Base-by-base conservation (phyloP, 345 rosid species). In the Hibiscus tridactylites region DNA sequence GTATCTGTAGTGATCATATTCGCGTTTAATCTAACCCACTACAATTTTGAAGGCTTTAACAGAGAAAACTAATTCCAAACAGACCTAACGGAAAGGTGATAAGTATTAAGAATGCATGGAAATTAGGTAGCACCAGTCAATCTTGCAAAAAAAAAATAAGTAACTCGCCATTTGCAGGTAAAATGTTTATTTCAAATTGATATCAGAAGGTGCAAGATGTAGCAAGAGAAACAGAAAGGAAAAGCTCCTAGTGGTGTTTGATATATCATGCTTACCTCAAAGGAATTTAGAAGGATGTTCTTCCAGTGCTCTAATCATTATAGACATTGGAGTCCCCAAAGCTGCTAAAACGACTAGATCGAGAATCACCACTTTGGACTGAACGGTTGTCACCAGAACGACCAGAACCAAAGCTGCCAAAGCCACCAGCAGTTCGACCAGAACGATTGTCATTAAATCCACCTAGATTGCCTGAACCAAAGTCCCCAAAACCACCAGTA, bases 321-420 rank as follows among this genome's bases (percentile, higher is more conserved):
- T 21, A 4, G 44, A 42, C 33, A 8, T 47, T 49, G 8, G 37
- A 13, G 35, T 9, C 39, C 17, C 70, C 70, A 66, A 65, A 65
- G 37, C 57, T 26, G 37, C 70, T 66, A 46, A 46, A 46, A 13
- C 10, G 21, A 57, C 73, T 17, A 28, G 35, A 69, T 29, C 10
- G 7, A 35, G 26, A 35, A 39, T 11, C 63, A 11, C 19, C 73
- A 70, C 72, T 29, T 68, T 17, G 31, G 62, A n/a, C 19, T n/a
- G 52, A 71, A 57, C 3, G 7, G 5, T 16, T 37, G 64, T 79
- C 71, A 31, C 81, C 79, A 61, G 76, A 79, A 26, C 62, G 35
- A 26, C 62, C 62, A 26, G 35, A 60, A 60, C 64, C 64, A 28
- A 59, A 42, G 52, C 53, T 39, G 2, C 33, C 68, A 65, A 42